Conservation (phyloP, 2,329 filamentous ascomycete genomes). For the Colletotrichum sublineola region DNA sequence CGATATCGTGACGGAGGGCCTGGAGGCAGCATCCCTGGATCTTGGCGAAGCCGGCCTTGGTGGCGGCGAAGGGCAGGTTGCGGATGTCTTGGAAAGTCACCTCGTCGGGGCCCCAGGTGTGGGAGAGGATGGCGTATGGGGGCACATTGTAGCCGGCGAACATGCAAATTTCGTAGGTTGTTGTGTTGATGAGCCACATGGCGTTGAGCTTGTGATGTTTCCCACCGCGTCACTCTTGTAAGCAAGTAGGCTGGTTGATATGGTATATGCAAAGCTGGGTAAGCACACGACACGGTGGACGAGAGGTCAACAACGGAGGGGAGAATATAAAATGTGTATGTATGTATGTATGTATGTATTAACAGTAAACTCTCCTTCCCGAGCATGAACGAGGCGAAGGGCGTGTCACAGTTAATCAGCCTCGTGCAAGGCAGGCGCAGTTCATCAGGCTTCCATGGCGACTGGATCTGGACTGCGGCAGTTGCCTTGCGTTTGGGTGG, state of each 20-base stretch:
- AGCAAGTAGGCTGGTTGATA: too few relatives aligned
- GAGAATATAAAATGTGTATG: not conserved
- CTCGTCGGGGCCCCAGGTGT: constrained; percentile 48
- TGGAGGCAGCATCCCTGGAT: constrained; percentile 40
- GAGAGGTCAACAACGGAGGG: not conserved
- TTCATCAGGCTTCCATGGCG: constrained; percentile 4
- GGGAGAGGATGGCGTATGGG: constrained; percentile 49
- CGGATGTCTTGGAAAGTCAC: constrained; percentile 47
- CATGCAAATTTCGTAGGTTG: constrained; percentile 22
- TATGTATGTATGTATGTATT: too few relatives aligned
- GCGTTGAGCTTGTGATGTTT: not conserved
- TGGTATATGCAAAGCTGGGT: not conserved
- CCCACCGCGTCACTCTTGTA: too few relatives aligned
- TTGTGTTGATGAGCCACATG: constrained; percentile 42
- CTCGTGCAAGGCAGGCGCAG: not conserved
- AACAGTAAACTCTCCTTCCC: not conserved
- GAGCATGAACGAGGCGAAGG: not conserved
- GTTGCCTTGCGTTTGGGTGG: not conserved
- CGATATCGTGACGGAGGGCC: constrained; percentile 36
- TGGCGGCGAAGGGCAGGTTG: not conserved
- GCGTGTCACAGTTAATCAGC: not conserved
- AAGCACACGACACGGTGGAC: not conserved
- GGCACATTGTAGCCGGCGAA: constrained; percentile 41
- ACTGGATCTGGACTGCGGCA: not conserved
- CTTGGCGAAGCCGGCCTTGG: constrained; percentile 37